Evolutionary conservation across 352 stramenopile species (phyloP), one percentile per base, ranked within the genome.

Genomic region (Globisporangium orthogonon): DNA sequence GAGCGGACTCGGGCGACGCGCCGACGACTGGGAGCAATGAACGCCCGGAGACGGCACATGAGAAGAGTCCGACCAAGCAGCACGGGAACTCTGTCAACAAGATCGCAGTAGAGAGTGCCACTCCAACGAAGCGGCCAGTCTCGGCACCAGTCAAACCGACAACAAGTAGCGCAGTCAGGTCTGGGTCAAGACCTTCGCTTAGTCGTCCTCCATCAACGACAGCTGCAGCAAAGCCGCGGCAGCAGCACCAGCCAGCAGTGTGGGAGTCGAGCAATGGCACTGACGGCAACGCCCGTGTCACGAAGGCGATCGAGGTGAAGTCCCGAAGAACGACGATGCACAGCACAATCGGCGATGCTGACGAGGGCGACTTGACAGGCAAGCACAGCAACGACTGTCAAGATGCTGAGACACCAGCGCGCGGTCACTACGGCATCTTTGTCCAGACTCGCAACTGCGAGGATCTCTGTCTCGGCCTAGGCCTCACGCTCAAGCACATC

Each of bases 371-470:
- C 9, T 28, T 17, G 2, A 0, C 7, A 1, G 10, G 13, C 1
- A 14, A 18, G 13, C 13, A 18, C 47, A 40, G 23, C 17, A 29
- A 51, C 4, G 11, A 2, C 13, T 28, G 39, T 4, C 15, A 31
- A 2, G 51, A 68, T 31, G 56, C 65, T 9, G 56, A 77, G 15
- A 56, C 61, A 5, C 65, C 67, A 14, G 68, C 53, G 15, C 48
- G 75, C 37, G 76, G 76, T 2, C 15, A 77, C 33, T 89, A 84
- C 50, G 64, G 63, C 35, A 63, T 84, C 13, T 73, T 87, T 15
- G 56, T 89, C 9, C 77, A 87, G 52, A 86, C 79, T 0, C 69
- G 69, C 3, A 54, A 62, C 0, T 86, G 75, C 28, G 79, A 89
- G 57, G 65, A 73, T 28, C 30, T 86, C 3, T 89, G 79, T 51